Evolutionary conservation across 345 rosid genomes (phyloP).

Genomic region (Adansonia digitata): DNA sequence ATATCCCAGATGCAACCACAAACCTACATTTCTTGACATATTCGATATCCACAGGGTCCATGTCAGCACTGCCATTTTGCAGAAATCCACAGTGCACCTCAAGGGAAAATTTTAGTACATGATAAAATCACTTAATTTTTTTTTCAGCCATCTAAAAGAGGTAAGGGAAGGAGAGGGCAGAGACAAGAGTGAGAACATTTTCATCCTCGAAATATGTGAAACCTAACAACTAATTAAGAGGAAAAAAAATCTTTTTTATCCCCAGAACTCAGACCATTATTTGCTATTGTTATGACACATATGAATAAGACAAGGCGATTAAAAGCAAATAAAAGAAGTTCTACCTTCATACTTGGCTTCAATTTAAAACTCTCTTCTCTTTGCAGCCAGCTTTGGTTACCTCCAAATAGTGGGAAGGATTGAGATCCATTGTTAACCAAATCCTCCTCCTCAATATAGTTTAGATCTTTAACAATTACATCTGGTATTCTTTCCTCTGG

Average conservation of each 20-base stretch:
- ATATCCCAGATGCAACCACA: slow-evolving; percentile 93
- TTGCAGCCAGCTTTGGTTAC: slow-evolving; percentile 73
- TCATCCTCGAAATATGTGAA: neutral
- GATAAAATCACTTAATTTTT: slow-evolving; percentile 1
- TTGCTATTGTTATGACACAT: neutral
- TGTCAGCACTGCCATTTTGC: slow-evolving; percentile 78
- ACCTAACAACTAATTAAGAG: neutral
- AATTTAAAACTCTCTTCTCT: slow-evolving; percentile 76
- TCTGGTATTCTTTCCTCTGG: slow-evolving; percentile 58
- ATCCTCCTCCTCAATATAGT: slow-evolving; percentile 59
- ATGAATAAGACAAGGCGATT: neutral
- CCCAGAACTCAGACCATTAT: neutral
- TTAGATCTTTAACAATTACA: slow-evolving; percentile 44
- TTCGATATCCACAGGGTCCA: slow-evolving; percentile 56
- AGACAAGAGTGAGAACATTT: neutral
- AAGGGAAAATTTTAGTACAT: slow-evolving; percentile 11
- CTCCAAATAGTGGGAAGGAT: slow-evolving; percentile 73
- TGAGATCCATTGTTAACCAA: slow-evolving; percentile 36
- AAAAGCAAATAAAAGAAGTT: neutral
- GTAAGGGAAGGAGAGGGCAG: neutral
- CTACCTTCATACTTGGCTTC: slow-evolving; percentile 76
- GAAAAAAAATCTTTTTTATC: neutral
- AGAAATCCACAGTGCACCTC: slow-evolving; percentile 94
- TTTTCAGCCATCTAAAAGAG: slow-evolving; percentile 35
- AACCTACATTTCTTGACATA: slow-evolving; percentile 74